Evolutionary conservation across 768 basidiomycete genomes (phyloP).

Genomic region (Cystofilobasidium ferigula): DNA sequence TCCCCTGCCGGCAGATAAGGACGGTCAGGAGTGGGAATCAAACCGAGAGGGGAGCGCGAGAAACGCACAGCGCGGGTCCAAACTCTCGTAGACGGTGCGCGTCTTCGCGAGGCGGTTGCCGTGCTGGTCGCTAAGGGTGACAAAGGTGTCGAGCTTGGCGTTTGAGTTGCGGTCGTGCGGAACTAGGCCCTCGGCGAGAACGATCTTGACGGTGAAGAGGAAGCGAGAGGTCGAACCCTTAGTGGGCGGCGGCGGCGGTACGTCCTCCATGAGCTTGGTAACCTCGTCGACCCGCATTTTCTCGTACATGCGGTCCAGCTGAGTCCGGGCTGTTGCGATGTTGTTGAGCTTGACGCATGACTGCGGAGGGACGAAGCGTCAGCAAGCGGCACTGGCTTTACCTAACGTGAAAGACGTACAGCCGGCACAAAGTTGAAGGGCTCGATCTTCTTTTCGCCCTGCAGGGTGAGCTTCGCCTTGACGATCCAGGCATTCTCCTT

Average conservation of each 20-base stretch:
- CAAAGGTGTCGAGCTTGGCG: conserved; percentile 80
- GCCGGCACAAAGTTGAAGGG: conserved; percentile 84
- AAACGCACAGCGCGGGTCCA: conserved; percentile 74
- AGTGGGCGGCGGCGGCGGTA: conserved; percentile 36
- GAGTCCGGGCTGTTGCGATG: conserved; percentile 75
- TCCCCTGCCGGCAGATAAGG: conserved; percentile 50
- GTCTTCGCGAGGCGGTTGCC: conserved; percentile 87
- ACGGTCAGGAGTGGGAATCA: neutral
- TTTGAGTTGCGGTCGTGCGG: conserved; percentile 62
- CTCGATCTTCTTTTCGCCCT: conserved; percentile 79
- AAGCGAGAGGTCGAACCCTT: conserved; percentile 59
- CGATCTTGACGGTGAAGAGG: conserved; percentile 87
- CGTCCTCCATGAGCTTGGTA: conserved; percentile 46
- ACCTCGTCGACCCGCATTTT: conserved; percentile 83
- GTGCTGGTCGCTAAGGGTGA: conserved; percentile 84
- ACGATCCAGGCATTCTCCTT: conserved; percentile 40
- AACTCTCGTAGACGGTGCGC: conserved; percentile 82
- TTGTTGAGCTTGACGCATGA: conserved; percentile 98
- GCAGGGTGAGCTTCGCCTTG: conserved; percentile 52
- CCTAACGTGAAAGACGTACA: conserved; percentile 32
- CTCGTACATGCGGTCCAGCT: conserved; percentile 87
- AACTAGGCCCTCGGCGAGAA: conserved; percentile 78
- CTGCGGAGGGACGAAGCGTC: conserved; percentile 36
- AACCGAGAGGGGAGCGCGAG: conserved; percentile 16
- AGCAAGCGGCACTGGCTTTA: neutral